Percentiles rank a stretch among this genome's conserved stretches.
phyloP scores from a whole-genome alignment of 768 basidiomycete genomes.

The Sutorius australiensis region DNA sequence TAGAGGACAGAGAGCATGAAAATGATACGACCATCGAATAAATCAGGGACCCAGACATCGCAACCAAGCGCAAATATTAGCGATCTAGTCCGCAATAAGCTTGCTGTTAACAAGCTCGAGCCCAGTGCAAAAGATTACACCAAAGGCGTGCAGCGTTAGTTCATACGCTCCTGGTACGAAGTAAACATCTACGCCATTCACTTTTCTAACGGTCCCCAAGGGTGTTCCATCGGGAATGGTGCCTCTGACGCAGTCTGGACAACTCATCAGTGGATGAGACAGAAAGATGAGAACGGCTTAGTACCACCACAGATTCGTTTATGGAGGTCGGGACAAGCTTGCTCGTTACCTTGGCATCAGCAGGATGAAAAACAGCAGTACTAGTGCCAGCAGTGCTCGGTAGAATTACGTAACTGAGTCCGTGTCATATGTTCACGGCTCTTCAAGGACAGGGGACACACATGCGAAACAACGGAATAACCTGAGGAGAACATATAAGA shows the following conservation, averaged over 20 bases:
- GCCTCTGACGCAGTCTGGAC: slow-evolving; percentile 36
- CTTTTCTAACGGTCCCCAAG: slow-evolving; percentile 34
- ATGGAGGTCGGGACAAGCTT: background rate
- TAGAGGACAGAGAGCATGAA: background rate
- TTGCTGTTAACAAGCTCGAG: slow-evolving; percentile 49
- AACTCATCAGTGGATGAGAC: slow-evolving; percentile 1
- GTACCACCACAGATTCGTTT: background rate
- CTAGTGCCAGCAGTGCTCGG: no score
- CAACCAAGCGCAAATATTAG: slow-evolving; percentile 45
- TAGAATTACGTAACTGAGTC: no score
- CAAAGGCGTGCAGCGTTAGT: slow-evolving; percentile 16
- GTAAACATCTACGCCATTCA: slow-evolving; percentile 40
- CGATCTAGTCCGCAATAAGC: slow-evolving; percentile 53
- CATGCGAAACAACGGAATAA: no score
- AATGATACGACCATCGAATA: slow-evolving; percentile 46
- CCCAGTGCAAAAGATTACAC: slow-evolving; percentile 53
- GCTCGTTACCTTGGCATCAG: no score
- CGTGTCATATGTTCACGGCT: no score
- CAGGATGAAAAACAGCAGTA: no score
- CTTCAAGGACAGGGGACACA: no score
- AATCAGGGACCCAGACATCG: slow-evolving; percentile 64
- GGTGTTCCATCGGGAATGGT: slow-evolving; percentile 45
- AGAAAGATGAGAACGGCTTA: background rate
- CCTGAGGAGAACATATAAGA: no score
- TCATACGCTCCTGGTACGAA: slow-evolving; percentile 30